Evolutionary conservation across 495 filamentous ascomycete species (phyloP), one percentile per base, ranked within the genome.

Genomic region (Achaetomiella virescens): DNA sequence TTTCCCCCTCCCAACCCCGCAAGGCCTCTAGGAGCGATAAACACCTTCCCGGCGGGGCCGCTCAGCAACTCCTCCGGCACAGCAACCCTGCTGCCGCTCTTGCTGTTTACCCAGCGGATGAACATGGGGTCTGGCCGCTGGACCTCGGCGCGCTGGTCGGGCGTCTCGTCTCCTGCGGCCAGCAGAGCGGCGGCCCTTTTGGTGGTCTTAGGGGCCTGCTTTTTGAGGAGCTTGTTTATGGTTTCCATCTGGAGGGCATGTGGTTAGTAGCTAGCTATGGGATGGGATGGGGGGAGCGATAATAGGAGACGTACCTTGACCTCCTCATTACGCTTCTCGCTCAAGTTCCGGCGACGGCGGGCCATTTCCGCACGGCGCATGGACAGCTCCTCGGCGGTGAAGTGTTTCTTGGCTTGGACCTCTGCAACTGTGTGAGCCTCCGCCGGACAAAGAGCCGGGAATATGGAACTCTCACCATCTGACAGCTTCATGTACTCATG

Each of bases 301-400:
- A 33, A 49, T 1, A 37, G 40, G 6, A 17, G 7, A 54, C 65
- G 42, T 75, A 90, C 91, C 84, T 98, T 98, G 75, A 97, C 95
- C 75, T 98, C 95, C 66, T 98, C 95, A 54, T 96, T 93, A 24
- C 93, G 87, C 78, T 97, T 96, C 67, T 97, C 93, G 60, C 88
- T 93, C n/a, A 98, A 80, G 61, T 97, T 97, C 69, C 96, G 95
- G 48, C 93, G 77, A 31, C 93, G 85, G 17, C 93, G 80, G 24
- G 93, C 93, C 93, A 98, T 98, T 70, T 98, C 93, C 7, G 89
- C 87, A 40, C 93, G 82, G 17, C 95, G 84, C 88, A 97, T 96
- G 33, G 89, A 89, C 54, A 95, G 84, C 65, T 98, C 95, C 66
- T 97, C 93, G 0, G 90, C 91, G 1, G 92, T 96, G 38, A 97